Conservation (phyloP, 768 basidiomycete genomes). For the Hortiboletus flavorubellus region DNA sequence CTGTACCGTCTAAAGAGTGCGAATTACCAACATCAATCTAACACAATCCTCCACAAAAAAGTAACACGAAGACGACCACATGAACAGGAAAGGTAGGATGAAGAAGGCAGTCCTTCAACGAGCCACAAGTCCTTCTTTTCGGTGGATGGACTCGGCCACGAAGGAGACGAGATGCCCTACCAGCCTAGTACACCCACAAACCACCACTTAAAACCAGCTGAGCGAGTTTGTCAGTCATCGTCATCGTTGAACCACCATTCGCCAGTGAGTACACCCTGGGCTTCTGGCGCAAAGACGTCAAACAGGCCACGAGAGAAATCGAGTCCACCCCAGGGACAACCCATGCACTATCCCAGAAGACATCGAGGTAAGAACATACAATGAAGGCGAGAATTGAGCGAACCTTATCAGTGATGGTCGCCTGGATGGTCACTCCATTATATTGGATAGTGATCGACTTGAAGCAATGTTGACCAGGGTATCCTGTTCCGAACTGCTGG, state of each 20-base stretch:
- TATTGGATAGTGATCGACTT: constrained; percentile 57
- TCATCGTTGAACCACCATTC: constrained; percentile 51
- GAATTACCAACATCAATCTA: not conserved
- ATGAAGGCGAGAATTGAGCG: not conserved
- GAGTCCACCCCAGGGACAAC: constrained; percentile 61
- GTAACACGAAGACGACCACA: not conserved
- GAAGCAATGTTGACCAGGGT: constrained; percentile 63
- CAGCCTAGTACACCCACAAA: not conserved
- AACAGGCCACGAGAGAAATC: constrained; percentile 72
- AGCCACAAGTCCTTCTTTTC: not conserved
- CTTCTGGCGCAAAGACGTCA: constrained; percentile 45
- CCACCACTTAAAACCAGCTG: not conserved
- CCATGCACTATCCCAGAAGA: constrained; percentile 47
- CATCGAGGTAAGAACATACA: not conserved
- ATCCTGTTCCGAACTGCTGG: constrained; percentile 51
- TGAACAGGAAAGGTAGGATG: constrained; percentile 8
- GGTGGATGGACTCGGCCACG: not conserved
- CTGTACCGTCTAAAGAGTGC: not conserved
- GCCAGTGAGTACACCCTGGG: constrained; percentile 54
- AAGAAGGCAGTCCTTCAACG: not conserved
- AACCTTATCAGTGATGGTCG: constrained; percentile 62
- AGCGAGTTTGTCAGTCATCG: constrained; percentile 10
- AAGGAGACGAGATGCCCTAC: not conserved
- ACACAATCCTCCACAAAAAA: not conserved
- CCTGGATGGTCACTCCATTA: constrained; percentile 50